Conservation (phyloP, 2,329 filamentous ascomycete species). For the Gnomoniopsis sp. region DNA sequence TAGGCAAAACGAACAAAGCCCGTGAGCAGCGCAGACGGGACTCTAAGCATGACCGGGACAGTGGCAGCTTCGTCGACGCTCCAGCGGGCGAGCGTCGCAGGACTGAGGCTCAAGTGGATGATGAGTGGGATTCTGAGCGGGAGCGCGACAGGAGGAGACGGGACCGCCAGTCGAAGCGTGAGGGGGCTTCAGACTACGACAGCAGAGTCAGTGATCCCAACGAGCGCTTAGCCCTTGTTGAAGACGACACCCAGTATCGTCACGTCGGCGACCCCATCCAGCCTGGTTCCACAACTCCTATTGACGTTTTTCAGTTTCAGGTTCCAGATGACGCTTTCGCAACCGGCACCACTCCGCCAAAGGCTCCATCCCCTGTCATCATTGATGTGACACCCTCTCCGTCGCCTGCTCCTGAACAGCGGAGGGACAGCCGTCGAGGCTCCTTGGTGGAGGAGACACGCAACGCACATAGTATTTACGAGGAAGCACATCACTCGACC, state of each 20-base stretch:
- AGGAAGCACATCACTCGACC: constrained; percentile 45
- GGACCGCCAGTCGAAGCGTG: constrained; percentile 19
- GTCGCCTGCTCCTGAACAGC: constrained; percentile 19
- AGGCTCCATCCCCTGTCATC: constrained; percentile 12
- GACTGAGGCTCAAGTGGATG: constrained; percentile 22
- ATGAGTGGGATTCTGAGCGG: constrained; percentile 26
- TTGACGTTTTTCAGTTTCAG: constrained; percentile 59
- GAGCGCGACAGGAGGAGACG: constrained; percentile 27
- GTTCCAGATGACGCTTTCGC: constrained; percentile 50
- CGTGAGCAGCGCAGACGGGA: constrained; percentile 20
- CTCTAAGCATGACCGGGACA: constrained; percentile 11
- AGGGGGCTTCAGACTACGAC: not conserved
- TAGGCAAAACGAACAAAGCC: constrained; percentile 22
- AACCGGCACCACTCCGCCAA: constrained; percentile 24
- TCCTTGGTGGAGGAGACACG: constrained; percentile 46
- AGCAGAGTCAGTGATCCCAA: constrained; percentile 25
- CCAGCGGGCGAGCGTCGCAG: not conserved
- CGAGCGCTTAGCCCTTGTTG: constrained; percentile 19
- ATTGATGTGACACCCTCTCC: constrained; percentile 17
- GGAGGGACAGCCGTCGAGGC: constrained; percentile 46
- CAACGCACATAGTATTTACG: constrained; percentile 40
- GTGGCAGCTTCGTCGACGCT: not conserved
- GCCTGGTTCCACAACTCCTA: constrained; percentile 26
- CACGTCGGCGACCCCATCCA: constrained; percentile 23
- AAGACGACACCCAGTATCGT: constrained; percentile 25